Evolutionary conservation across 2,329 filamentous ascomycete genomes (phyloP).

Genomic region (Penicillium janthinellum): DNA sequence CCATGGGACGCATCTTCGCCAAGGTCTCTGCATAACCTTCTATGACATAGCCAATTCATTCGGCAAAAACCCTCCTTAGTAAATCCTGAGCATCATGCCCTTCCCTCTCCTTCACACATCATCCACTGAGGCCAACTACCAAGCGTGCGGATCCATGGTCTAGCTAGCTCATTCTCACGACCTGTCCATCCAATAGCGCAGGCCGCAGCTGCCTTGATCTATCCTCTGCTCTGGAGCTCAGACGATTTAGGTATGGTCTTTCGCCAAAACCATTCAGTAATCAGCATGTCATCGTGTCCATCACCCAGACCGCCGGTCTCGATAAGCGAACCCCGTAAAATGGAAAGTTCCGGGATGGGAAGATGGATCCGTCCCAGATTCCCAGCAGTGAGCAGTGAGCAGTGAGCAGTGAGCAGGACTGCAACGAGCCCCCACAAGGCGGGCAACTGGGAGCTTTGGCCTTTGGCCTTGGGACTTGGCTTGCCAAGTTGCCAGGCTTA

Average conservation of each 20-base stretch:
- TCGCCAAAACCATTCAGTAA: too few relatives aligned
- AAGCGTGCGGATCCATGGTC: too few relatives aligned
- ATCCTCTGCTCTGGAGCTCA: not conserved
- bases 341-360: conserved; percentile 28
- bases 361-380: conserved; percentile 10
- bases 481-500: not conserved
- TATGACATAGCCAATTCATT: too few relatives aligned
- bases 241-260: too few relatives aligned
- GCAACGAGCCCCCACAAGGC: conserved; percentile 13
- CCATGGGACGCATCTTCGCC: too few relatives aligned
- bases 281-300: not conserved
- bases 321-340: conserved; percentile 22
- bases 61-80: too few relatives aligned
- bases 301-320: conserved; percentile 16
- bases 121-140: not conserved
- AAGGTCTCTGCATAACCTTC: too few relatives aligned
- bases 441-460: not conserved
- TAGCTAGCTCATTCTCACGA: not conserved
- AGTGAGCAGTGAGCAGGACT: too few relatives aligned
- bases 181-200: not conserved
- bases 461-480: not conserved
- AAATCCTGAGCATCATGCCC: too few relatives aligned
- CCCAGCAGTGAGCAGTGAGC: too few relatives aligned
- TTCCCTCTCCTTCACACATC: too few relatives aligned
- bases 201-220: not conserved